phyloP scores from a whole-genome alignment of 148 eudicot genomes.

The Rhododendron mucronatum region DNA sequence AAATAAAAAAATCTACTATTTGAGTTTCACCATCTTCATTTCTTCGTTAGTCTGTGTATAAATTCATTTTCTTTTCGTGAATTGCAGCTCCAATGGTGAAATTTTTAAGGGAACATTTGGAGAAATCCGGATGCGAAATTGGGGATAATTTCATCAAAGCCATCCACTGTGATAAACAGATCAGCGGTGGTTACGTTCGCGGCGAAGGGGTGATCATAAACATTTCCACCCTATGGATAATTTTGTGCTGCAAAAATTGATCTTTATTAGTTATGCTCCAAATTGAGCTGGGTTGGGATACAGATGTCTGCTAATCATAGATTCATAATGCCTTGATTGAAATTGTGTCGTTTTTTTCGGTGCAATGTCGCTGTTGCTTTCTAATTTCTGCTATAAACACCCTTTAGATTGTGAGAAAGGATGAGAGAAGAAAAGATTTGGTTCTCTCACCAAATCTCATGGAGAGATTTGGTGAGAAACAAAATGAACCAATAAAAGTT shows the following conservation, averaged over 20 bases:
- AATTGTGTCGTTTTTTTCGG: background rate
- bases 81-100: slow-evolving; percentile 72
- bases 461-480: background rate
- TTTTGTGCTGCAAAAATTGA: background rate
- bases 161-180: slow-evolving; percentile 36
- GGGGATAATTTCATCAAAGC: slow-evolving; percentile 67
- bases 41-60: background rate
- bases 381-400: background rate
- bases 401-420: background rate
- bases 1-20: background rate
- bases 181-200: slow-evolving; percentile 54
- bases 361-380: background rate
- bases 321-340: background rate
- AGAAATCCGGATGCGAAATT: slow-evolving; percentile 65
- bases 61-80: background rate
- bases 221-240: background rate
- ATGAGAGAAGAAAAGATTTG: background rate
- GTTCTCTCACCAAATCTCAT: background rate
- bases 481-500: background rate
- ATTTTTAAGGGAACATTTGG: slow-evolving; percentile 66
- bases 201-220: slow-evolving; percentile 56
- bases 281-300: background rate
- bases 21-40: background rate
- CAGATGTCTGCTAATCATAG: background rate
- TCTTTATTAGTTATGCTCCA: background rate